phyloP scores from a whole-genome alignment of 352 stramenopile genomes.

The Aphanomyces stellatus region DNA sequence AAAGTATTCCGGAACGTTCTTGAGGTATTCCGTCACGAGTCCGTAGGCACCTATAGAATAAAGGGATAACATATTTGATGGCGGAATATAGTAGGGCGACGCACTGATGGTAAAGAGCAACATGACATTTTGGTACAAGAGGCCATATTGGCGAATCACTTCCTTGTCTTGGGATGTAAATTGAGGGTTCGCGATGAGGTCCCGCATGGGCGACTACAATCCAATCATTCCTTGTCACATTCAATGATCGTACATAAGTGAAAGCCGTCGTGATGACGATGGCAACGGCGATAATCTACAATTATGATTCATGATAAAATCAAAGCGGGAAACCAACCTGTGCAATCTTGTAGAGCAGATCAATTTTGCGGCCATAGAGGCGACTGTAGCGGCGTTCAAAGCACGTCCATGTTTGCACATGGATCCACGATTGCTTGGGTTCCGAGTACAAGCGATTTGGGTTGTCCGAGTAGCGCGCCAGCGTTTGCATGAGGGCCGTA shows the following conservation, averaged over 20 bases:
- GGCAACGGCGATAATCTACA: conserved; percentile 8
- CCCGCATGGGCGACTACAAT: conserved; percentile 8
- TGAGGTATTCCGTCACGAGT: conserved; percentile 16
- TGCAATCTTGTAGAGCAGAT: background rate
- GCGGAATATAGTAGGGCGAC: background rate
- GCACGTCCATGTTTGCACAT: conserved; percentile 19
- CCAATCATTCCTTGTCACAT: background rate
- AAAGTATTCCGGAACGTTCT: conserved; percentile 21
- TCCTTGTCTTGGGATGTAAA: conserved; percentile 2
- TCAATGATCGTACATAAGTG: conserved; percentile 1
- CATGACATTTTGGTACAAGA: conserved; percentile 21
- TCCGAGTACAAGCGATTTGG: background rate
- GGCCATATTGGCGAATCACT: conserved; percentile 2
- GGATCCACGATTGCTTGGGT: conserved; percentile 19
- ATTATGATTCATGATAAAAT: too few relatives aligned
- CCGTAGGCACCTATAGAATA: conserved; percentile 17
- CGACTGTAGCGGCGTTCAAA: conserved; percentile 19
- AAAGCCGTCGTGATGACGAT: conserved; percentile 20
- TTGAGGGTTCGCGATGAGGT: background rate
- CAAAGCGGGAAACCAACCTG: background rate
- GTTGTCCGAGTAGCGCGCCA: conserved; percentile 4
- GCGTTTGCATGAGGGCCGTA: background rate
- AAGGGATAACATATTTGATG: background rate
- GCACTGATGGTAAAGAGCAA: conserved; percentile 17
- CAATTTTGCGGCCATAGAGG: conserved; percentile 7